phyloP scores from a whole-genome alignment of 1,284 basidiomycete genomes.

The Mycena sp. region DNA sequence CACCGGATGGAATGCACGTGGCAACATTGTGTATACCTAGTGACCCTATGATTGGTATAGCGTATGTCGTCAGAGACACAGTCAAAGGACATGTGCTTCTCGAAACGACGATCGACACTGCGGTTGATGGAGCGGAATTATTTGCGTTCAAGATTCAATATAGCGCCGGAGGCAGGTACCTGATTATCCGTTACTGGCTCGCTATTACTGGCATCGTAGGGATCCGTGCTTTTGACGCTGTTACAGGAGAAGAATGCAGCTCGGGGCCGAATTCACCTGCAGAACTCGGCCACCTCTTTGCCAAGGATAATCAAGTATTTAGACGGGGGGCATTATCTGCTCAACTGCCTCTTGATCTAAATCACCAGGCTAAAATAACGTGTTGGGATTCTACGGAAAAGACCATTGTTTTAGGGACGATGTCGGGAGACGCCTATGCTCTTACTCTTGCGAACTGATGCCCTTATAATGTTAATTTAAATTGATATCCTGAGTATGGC shows the following conservation, averaged over 20 bases:
- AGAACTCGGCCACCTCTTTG: background rate
- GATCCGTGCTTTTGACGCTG: background rate
- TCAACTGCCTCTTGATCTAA: background rate
- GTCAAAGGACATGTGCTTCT: background rate
- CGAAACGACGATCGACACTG: background rate
- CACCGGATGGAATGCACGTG: background rate
- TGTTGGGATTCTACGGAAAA: slow-evolving; percentile 1
- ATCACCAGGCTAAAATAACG: background rate
- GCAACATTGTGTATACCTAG: background rate
- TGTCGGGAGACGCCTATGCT: background rate
- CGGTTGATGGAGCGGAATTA: background rate
- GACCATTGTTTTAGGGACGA: background rate
- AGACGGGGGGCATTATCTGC: background rate
- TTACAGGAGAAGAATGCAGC: background rate
- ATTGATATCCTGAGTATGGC: too few relatives aligned
- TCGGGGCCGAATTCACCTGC: background rate
- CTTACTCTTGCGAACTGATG: too few relatives aligned
- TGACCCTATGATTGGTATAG: background rate
- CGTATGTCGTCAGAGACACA: background rate
- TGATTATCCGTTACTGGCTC: background rate
- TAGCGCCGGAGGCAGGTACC: background rate
- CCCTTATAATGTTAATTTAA: too few relatives aligned
- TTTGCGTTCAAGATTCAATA: background rate
- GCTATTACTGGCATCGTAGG: background rate
- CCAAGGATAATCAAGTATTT: background rate